Conservation (phyloP, 1,284 basidiomycete species). For the Apiotrichum sp. region DNA sequence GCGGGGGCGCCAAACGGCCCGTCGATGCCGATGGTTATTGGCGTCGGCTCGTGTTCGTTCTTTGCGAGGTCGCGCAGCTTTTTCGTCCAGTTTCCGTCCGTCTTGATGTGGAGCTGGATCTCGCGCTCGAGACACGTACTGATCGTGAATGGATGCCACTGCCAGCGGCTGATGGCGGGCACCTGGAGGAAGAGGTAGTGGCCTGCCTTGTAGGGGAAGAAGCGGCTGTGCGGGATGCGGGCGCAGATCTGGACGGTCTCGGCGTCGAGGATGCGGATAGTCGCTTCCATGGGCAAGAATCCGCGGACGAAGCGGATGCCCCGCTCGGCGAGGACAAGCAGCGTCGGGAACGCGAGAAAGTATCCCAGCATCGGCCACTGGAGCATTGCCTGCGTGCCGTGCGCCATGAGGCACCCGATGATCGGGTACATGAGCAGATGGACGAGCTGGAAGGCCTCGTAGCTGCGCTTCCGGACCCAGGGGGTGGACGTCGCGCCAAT, state of each 20-base stretch:
- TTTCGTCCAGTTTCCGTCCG: constrained; percentile 28
- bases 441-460: constrained; percentile 28
- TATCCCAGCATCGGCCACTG: constrained; percentile 32
- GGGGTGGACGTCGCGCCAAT: constrained; percentile 19
- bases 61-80: constrained; percentile 15
- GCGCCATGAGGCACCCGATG: constrained; percentile 26
- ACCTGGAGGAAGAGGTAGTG: constrained; percentile 31
- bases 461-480: constrained; percentile 19
- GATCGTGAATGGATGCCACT: constrained; percentile 33
- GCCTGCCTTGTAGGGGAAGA: constrained; percentile 23
- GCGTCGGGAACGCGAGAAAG: constrained; percentile 32
- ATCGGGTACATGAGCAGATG: constrained; percentile 34
- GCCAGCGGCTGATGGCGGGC: constrained; percentile 17
- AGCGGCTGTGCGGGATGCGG: constrained; percentile 11
- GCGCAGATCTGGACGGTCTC: constrained; percentile 24
- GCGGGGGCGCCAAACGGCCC: constrained; percentile 32
- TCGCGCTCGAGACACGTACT: constrained; percentile 19
- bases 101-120: constrained; percentile 30
- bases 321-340: constrained; percentile 26
- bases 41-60: constrained; percentile 5
- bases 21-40: constrained; percentile 23
- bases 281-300: constrained; percentile 21
- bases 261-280: constrained; percentile 22
- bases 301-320: constrained; percentile 13
- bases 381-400: constrained; percentile 23